Base-by-base conservation (phyloP, 148 eudicot species). In the Beta vulgaris region DNA sequence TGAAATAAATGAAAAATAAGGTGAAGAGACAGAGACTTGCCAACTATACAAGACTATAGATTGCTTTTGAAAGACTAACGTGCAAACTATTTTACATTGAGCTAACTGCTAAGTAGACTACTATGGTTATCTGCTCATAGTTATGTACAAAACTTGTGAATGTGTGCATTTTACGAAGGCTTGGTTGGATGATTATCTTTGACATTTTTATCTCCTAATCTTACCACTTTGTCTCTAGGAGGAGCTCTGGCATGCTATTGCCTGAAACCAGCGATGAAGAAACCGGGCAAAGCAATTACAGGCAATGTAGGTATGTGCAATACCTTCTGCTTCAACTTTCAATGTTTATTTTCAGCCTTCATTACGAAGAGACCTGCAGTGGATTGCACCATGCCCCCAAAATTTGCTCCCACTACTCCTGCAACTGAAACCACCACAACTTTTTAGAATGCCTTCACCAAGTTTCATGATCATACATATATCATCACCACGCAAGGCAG, bases 391-490 rank as follows among this genome's bases (percentile, higher is more conserved):
- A 88, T 87, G 8, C 75, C 68, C 2, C 57, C 43, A 4, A 57
- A 37, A 12, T 76, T 82, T n/a, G 74, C 84, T 87, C 74, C 86
- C 87, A 53, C 88, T 91, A 16, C 74, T 85, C 87, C 79, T 2
- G 88, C 87, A 1, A 83, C 54, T 5, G 90, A 88, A 23, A 90
- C 86, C 65, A 86, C 94, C 28, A 88, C 90, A 34, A 88, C 90
- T 77, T 85, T 86, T 78, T 85, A 78, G 4, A 88, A 74, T 2
- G 87, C 88, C 70, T 78, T 85, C 84, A 88, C 83, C 73, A 88
- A 80, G 54, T 82, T 29, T 80, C 86, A 63, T 89, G 85, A 55
- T 87, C 85, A 53, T 81, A 23, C 67, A 87, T 13, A n/a, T n/a
- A n/a, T n/a, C n/a, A 58, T 87, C 87, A 16, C 89, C 89, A 91